Evolutionary conservation across 805 yeast genomes (phyloP), one percentile per base, ranked within the genome.

Genomic region (Teunomyces tritomae): DNA sequence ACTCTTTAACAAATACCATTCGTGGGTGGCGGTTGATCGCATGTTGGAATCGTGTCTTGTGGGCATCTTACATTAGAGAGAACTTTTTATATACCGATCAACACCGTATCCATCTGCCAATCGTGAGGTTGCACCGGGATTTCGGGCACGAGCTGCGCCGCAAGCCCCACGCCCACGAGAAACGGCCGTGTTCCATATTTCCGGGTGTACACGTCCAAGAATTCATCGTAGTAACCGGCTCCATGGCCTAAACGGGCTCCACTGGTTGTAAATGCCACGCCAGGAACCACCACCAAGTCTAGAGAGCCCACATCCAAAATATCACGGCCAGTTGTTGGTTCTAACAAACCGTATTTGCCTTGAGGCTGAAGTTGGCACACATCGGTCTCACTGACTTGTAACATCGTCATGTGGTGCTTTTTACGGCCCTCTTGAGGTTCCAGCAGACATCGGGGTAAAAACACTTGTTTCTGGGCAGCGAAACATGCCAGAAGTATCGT

Each of bases 151-250:
- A 86, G 51, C 59, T 88, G 96, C 56, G 82, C 83, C 10, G 64
- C 51, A n/a, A 87, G 66, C 0, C 89, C 89, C 3, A 86, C 62
- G 0, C 91, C 96, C 1, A 88, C 58, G 29, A 82, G 56, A 30
- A 59, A 62, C 0, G 86, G 85, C 13, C 40, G 53, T 17, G 49
- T 48, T 3, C 56, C 51, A 46, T 53, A 56, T 40, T 56, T 57
- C 10, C 51, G 40, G 10, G 40, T 13, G 48, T 65, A 61, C 20
- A 48, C 55, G 39, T 34, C 54, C 28, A 68, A 65, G 59, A 58
- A 74, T 56, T 85, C 89, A 62, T 92, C 99, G 63, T 94, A 92
- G 63, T 80, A 90, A 0, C 97, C 99, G 4, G 84, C 92, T 1
- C 99, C 99, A 62, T 89, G 96, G 1, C 99, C 99, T 45, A 92